phyloP scores from a whole-genome alignment of 2,329 filamentous ascomycete species.

The Elsinoe australis region DNA sequence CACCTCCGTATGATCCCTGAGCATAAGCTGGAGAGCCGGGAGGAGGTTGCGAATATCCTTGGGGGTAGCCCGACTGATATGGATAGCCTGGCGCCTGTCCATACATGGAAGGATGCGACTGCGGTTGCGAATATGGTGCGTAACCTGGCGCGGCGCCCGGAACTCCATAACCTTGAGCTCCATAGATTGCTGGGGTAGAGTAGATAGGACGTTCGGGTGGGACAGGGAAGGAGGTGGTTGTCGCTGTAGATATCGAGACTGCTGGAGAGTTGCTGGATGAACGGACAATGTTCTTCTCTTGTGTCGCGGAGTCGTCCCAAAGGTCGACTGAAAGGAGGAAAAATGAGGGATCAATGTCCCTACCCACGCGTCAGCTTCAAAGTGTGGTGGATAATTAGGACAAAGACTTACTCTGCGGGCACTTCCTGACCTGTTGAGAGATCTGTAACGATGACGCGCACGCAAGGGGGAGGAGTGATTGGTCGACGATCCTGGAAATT shows the following conservation, averaged over 20 bases:
- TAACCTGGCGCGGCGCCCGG: constrained; percentile 16
- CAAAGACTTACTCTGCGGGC: constrained; percentile 35
- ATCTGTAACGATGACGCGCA: constrained; percentile 74
- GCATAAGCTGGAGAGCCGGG: constrained; percentile 19
- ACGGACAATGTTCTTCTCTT: constrained; percentile 61
- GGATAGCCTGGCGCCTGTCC: constrained; percentile 11
- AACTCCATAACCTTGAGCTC: constrained; percentile 12
- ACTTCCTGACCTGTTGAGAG: constrained; percentile 68
- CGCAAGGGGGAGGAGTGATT: constrained; percentile 90
- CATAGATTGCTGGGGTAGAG: constrained; percentile 11
- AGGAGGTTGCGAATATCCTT: constrained; percentile 10
- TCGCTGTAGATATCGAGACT: constrained; percentile 69
- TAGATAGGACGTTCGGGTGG: constrained; percentile 26
- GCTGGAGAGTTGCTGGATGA: constrained; percentile 57
- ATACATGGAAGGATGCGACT: constrained; percentile 13
- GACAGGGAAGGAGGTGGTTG: constrained; percentile 66
- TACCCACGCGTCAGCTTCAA: constrained; percentile 16
- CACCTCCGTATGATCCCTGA: constrained; percentile 4
- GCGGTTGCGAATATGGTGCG: constrained; percentile 8
- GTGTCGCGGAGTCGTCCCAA: constrained; percentile 53
- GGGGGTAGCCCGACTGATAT: constrained; percentile 5
- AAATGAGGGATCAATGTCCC: constrained; percentile 56
- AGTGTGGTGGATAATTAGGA: not conserved
- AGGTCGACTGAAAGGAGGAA: constrained; percentile 64
- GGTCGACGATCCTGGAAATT: constrained; percentile 73